phyloP scores from a whole-genome alignment of 2,329 filamentous ascomycete species.

The Talaromyces sp. region DNA sequence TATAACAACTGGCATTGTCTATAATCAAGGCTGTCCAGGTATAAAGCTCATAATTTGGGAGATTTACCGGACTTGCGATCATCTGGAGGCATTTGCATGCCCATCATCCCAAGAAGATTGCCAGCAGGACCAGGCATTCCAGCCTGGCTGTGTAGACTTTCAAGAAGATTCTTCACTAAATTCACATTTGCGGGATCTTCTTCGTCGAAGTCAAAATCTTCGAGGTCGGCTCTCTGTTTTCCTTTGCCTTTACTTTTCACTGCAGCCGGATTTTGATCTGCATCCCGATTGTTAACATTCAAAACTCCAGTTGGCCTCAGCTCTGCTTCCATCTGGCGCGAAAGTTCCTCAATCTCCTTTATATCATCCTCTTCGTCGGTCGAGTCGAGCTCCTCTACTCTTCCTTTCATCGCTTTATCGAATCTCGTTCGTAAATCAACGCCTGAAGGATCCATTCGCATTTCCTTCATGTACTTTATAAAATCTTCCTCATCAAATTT shows the following conservation, averaged over 20 bases:
- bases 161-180: conserved; percentile 82
- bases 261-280: conserved; percentile 21
- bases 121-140: conserved; percentile 82
- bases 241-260: conserved; percentile 28
- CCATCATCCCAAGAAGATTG: conserved; percentile 84
- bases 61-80: conserved; percentile 45
- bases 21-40: background rate
- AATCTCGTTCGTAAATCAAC: conserved; percentile 25
- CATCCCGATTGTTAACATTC: conserved; percentile 33
- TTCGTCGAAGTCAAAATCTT: conserved; percentile 22
- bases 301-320: conserved; percentile 46
- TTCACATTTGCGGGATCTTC: conserved; percentile 80
- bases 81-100: conserved; percentile 74
- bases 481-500: conserved; percentile 76
- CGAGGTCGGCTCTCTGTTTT: conserved; percentile 22
- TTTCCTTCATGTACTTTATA: conserved; percentile 81
- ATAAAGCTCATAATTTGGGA: background rate
- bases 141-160: conserved; percentile 87
- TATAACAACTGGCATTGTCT: background rate
- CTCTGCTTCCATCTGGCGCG: conserved; percentile 48
- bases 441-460: conserved; percentile 69
- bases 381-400: conserved; percentile 51
- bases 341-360: conserved; percentile 49
- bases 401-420: conserved; percentile 26
- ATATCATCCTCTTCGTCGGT: conserved; percentile 55